Evolutionary conservation across 2,329 filamentous ascomycete genomes (phyloP).

Genomic region (Dothidotthia symphoricarpi): DNA sequence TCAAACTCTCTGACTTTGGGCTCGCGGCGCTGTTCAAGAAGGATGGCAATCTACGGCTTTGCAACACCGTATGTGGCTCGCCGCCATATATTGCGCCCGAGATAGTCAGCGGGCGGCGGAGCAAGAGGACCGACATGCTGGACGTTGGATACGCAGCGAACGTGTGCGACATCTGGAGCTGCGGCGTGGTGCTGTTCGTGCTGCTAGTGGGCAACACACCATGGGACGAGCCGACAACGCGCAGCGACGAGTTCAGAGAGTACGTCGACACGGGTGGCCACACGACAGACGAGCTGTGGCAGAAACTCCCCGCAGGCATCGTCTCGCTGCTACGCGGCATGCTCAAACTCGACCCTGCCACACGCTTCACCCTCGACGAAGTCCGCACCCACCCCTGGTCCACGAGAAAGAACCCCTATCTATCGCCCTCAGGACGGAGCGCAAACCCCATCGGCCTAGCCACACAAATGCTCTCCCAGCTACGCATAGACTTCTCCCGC

Average conservation of each 20-base stretch:
- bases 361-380: slow-evolving; percentile 80
- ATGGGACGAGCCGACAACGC: slow-evolving; percentile 86
- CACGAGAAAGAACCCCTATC: slow-evolving; percentile 74
- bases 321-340: slow-evolving; percentile 86
- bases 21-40: slow-evolving; percentile 92
- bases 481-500: slow-evolving; percentile 83
- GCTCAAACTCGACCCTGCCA: slow-evolving; percentile 74
- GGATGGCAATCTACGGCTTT: slow-evolving; percentile 77
- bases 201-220: slow-evolving; percentile 93
- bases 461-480: slow-evolving; percentile 89
- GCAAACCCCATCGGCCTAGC: slow-evolving; percentile 79
- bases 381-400: slow-evolving; percentile 95
- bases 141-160: slow-evolving; percentile 70
- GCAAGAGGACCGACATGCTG: slow-evolving; percentile 49
- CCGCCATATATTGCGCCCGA: slow-evolving; percentile 97
- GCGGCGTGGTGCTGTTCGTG: slow-evolving; percentile 96
- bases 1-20: slow-evolving; percentile 96
- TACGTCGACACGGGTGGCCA: slow-evolving; percentile 78
- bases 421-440: slow-evolving; percentile 71
- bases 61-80: slow-evolving; percentile 87
- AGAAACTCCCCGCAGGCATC: slow-evolving; percentile 68
- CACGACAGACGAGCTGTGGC: slow-evolving; percentile 83
- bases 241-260: slow-evolving; percentile 88
- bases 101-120: slow-evolving; percentile 60
- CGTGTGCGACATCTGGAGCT: slow-evolving; percentile 92